These are phyloP conservation scores for Hypomontagnella submonticulosa DNA, from an alignment of 495 filamentous ascomycete genomes.

Conservation along the genomic window DNA sequence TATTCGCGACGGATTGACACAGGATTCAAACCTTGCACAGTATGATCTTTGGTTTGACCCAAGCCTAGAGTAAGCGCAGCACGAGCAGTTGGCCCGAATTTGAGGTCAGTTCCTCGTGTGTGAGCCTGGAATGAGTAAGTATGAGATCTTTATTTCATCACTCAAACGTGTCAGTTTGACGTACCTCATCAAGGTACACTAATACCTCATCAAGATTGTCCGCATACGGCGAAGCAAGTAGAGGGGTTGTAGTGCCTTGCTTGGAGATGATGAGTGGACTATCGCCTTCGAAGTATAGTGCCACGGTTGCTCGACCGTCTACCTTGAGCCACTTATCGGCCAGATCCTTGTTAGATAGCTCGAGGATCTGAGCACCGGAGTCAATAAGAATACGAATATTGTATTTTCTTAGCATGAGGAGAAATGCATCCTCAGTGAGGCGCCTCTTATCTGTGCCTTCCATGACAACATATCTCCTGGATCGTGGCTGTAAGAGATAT, in stretches of 20 bases:
- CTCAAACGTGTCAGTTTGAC: too few relatives aligned
- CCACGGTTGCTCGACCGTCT: slow-evolving; percentile 47
- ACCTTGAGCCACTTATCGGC: slow-evolving; percentile 60
- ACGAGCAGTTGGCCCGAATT: slow-evolving; percentile 49
- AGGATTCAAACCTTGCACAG: slow-evolving; percentile 53
- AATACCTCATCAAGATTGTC: slow-evolving; percentile 55
- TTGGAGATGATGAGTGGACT: slow-evolving; percentile 51
- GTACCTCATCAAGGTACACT: slow-evolving; percentile 45
- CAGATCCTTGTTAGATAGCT: slow-evolving; percentile 54
- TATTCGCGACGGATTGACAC: too few relatives aligned
- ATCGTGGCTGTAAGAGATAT: slow-evolving; percentile 58
- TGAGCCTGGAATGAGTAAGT: slow-evolving; percentile 47
- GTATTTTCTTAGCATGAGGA: slow-evolving; percentile 46
- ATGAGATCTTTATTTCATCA: neutral
- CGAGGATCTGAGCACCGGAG: slow-evolving; percentile 61
- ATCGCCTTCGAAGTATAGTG: slow-evolving; percentile 51
- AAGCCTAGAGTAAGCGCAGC: slow-evolving; percentile 61
- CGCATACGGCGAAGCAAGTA: slow-evolving; percentile 56
- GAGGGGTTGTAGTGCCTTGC: slow-evolving; percentile 32
- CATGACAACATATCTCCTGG: slow-evolving; percentile 52
- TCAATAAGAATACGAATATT: slow-evolving; percentile 61
- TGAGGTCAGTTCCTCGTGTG: slow-evolving; percentile 62
- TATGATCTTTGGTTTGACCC: slow-evolving; percentile 58
- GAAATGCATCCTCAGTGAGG: slow-evolving; percentile 50
- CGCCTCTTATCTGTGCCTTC: slow-evolving; percentile 43